A percentile compares a stretch with the other conserved stretches of the same genome.
Conservation (phyloP, 2,329 filamentous ascomycete species). For the Alternaria dauci region DNA sequence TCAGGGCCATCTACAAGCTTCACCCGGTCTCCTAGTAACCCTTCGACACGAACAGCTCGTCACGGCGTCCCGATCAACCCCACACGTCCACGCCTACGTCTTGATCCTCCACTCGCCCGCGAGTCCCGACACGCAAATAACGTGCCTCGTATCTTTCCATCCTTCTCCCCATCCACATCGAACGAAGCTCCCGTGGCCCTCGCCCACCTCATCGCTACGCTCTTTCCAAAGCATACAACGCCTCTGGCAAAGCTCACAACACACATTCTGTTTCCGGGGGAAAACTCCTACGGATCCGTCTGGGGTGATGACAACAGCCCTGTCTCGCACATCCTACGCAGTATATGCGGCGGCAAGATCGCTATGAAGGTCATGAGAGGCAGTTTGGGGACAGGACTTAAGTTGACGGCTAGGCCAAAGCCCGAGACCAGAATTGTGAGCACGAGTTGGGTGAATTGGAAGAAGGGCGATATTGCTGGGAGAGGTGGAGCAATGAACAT, state of each 20-base stretch:
- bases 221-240: constrained; percentile 35
- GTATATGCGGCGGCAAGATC: constrained; percentile 51
- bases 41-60: constrained; percentile 1
- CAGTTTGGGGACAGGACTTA: constrained; percentile 24
- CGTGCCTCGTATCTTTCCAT: constrained; percentile 12
- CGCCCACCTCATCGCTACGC: constrained; percentile 41
- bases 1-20: constrained; percentile 10
- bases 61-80: constrained; percentile 10
- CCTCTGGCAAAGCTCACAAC: constrained; percentile 46
- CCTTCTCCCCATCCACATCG: constrained; percentile 26
- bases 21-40: background rate
- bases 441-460: constrained; percentile 39
- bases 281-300: constrained; percentile 48
- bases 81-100: constrained; percentile 29
- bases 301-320: constrained; percentile 53
- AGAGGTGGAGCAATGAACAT: background rate
- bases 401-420: constrained; percentile 24
- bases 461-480: constrained; percentile 7
- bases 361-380: constrained; percentile 32
- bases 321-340: constrained; percentile 48
- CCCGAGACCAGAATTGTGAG: constrained; percentile 30
- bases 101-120: constrained; percentile 15
- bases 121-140: background rate
- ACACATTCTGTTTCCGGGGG: constrained; percentile 53
- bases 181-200: constrained; percentile 41